phyloP scores from a whole-genome alignment of 179 eudicot species.

The Pouteria campechiana region DNA sequence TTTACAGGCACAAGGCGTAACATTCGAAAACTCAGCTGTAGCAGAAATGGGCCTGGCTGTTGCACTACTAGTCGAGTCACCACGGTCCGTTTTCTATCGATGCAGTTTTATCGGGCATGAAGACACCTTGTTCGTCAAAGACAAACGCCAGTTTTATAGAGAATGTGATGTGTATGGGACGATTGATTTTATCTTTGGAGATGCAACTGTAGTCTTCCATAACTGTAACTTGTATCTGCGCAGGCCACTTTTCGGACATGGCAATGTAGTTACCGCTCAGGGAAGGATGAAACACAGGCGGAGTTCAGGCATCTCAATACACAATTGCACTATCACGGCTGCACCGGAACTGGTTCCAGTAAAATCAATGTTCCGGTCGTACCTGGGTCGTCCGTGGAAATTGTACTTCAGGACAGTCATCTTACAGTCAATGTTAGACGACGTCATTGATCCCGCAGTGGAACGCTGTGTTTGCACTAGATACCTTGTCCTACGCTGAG shows the following conservation, averaged over 20 bases:
- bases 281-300: constrained; percentile 1
- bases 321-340: neutral
- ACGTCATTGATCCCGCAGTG: neutral
- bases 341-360: neutral
- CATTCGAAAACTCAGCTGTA: constrained; percentile 4
- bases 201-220: constrained; percentile 6
- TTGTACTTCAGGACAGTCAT: no score
- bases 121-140: constrained; percentile 7
- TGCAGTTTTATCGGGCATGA: constrained; percentile 5
- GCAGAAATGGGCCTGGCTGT: constrained; percentile 1
- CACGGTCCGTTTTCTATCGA: constrained; percentile 2
- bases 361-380: neutral
- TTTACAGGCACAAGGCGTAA: constrained; percentile 3
- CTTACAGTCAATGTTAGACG: no score
- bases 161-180: constrained; percentile 5
- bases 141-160: constrained; percentile 4
- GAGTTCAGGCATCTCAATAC: constrained; percentile 1
- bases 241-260: neutral
- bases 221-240: constrained; percentile 1
- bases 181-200: constrained; percentile 6
- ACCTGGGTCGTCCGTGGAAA: constrained; percentile 7
- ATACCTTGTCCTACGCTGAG: neutral
- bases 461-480: no score
- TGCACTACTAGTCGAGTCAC: neutral
- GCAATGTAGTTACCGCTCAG: constrained; percentile 2